Evolutionary conservation across 495 filamentous ascomycete species (phyloP), one percentile per base, ranked within the genome.

Genomic region (Podospora comata): DNA sequence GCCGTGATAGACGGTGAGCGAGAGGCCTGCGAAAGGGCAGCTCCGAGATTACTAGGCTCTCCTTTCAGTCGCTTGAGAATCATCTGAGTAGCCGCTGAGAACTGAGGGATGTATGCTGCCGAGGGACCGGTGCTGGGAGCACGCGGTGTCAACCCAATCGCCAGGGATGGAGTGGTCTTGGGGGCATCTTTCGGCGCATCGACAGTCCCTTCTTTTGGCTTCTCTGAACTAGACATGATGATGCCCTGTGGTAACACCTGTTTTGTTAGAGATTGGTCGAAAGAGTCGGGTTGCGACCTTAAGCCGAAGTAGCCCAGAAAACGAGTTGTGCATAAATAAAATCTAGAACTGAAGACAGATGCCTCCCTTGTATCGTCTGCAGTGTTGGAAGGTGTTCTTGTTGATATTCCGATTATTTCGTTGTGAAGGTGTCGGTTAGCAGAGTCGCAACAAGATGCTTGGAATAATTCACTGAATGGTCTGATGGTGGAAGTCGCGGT

Each of bases 11-110:
- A 67, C 19, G 19, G 76, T 44, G 72, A 60, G 9, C 67, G 74
- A 5, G 73, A 77, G 23, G 73, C 75, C 3, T 72, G 75, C 13
- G 80, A 78, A 4, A 82, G 72, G 0, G 75, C 77, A 0, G 79
- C 74, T 20, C 73, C 78, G 0, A 79, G 66, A 64, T 72, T 78
- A 59, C 74, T 78, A 0, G 77, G 75, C 28, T 83, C 79, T 27
- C 77, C 76, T 44, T 78, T 81, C 57, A 87, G 81, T 19, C 85
- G 77, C 64, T 84, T 83, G 13, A 88, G 79, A 18, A 88, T 88
- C 81, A 87, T 79, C 67, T 86, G 82, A 0, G 86, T 87, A 0
- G 85, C 77, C 7, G 82, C 81, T 6, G 80, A 82, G 72, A 87
- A 86, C 67, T 86, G 83, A 0, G 84, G 84, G 26, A 82, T 72